A percentile compares a stretch with the other conserved stretches of the same genome.
Conservation (phyloP, 2,329 filamentous ascomycete species). For the Colletotrichum kahawae region DNA sequence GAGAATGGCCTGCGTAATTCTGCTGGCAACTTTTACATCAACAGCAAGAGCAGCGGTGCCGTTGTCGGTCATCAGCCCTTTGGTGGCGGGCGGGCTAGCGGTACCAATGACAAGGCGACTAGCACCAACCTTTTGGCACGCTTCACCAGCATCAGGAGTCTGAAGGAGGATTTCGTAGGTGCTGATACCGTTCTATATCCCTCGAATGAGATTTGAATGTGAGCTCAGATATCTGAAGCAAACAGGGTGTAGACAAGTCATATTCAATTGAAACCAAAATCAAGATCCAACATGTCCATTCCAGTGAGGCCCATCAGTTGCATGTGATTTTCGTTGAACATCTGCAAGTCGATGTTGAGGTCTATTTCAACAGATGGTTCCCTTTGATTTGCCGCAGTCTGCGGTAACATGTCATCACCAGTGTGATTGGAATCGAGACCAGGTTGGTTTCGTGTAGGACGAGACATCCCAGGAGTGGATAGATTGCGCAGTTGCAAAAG, state of each 20-base stretch:
- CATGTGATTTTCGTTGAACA: conserved; percentile 24
- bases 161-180: conserved; percentile 77
- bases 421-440: neutral
- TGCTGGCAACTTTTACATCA: conserved; percentile 86
- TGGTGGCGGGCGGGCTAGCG: conserved; percentile 69
- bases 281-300: conserved; percentile 27
- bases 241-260: neutral
- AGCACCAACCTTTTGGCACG: conserved; percentile 66
- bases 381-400: neutral
- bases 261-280: neutral
- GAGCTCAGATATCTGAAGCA: no score
- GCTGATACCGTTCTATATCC: conserved; percentile 70
- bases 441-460: neutral
- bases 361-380: neutral
- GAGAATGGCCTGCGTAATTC: conserved; percentile 74
- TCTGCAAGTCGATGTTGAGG: neutral
- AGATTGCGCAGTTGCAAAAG: neutral
- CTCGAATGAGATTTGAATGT: conserved; percentile 66
- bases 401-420: neutral
- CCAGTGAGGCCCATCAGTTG: conserved; percentile 28
- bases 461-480: neutral
- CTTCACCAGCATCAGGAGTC: conserved; percentile 69
- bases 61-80: conserved; percentile 78
- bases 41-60: conserved; percentile 79
- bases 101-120: conserved; percentile 77